Base-by-base conservation (phyloP, 768 basidiomycete species). In the Boletellus ananas region DNA sequence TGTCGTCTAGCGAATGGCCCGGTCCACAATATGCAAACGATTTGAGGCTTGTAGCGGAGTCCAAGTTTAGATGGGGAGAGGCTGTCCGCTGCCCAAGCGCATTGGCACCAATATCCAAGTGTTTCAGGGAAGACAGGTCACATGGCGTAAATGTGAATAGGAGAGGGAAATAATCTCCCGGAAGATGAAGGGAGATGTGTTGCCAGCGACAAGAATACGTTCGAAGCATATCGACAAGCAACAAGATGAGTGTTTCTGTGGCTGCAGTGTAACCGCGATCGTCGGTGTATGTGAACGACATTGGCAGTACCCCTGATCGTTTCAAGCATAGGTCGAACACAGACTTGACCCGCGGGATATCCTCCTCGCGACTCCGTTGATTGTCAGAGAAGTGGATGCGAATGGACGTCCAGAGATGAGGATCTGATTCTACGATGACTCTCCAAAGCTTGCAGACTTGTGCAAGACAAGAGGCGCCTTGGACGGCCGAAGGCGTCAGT, bases 391-490 rank as follows among this genome's bases (percentile, higher is more conserved):
- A 47, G 37, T 48, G 38, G 10, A 66, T 13, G 9, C 39, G 48
- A 34, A 66, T 56, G 27, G 56, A 56, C 1, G 52, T 51, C 65
- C 65, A 66, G 4, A 66, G 56, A n/a, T n/a, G 38, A 2, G 59
- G 52, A 6, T 55, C 27, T 14, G 48, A 53, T 36, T 49, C 40
- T 2, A 36, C 51, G 5, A 60, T 14, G 7, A 43, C 33, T 11
- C 51, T 56, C 65, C 65, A 67, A 18, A 38, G 34, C 7, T 49
- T 46, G 44, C 65, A 64, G 20, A 64, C 54, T 17, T 52, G 54
- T 4, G 42, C 29, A 21, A 67, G 57, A 47, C n/a, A n/a, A n/a
- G n/a, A n/a, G n/a, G n/a, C n/a, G n/a, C n/a, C n/a, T n/a, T n/a
- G n/a, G n/a, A n/a, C n/a, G n/a, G n/a, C n/a, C n/a, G n/a, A n/a